Evolutionary conservation across 805 yeast species (phyloP).

Genomic region (Saccharomycopsis malanga): DNA sequence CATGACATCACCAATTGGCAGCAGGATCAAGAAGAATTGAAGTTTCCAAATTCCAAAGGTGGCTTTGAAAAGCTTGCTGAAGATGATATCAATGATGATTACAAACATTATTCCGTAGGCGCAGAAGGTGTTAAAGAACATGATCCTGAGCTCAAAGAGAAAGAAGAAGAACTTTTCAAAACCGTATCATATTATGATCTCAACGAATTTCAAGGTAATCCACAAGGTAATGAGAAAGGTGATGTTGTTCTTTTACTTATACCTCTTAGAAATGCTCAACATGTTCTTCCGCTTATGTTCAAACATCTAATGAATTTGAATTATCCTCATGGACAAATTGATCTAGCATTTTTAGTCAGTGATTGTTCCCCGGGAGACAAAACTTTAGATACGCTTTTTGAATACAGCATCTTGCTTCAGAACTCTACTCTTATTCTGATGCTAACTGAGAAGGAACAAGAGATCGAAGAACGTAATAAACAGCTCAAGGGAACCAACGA

Average conservation of each 20-base stretch:
- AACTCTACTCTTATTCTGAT: constrained; percentile 54
- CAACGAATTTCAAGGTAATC: constrained; percentile 8
- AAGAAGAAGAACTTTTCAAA: constrained; percentile 36
- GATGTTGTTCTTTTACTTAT: constrained; percentile 50
- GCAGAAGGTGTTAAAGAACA: constrained; percentile 4
- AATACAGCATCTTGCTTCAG: constrained; percentile 61
- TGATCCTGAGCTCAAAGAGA: neutral
- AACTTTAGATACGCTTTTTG: constrained; percentile 51
- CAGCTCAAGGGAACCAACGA: constrained; percentile 48
- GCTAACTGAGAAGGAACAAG: constrained; percentile 37
- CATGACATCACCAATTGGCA: constrained; percentile 20
- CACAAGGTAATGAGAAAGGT: constrained; percentile 12
- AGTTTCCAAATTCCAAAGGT: constrained; percentile 19
- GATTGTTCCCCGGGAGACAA: constrained; percentile 54
- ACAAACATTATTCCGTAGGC: constrained; percentile 12
- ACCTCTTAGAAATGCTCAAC: constrained; percentile 75
- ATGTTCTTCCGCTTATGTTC: constrained; percentile 74
- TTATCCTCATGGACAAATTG: constrained; percentile 72
- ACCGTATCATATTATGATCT: constrained; percentile 36
- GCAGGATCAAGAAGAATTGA: constrained; percentile 19
- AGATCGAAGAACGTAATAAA: constrained; percentile 25
- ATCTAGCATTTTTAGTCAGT: constrained; percentile 72
- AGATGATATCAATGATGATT: constrained; percentile 6
- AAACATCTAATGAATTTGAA: constrained; percentile 81
- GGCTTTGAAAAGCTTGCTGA: constrained; percentile 2